Evolutionary conservation across 106 monocot genomes (phyloP).

Genomic region (Cymbidium sinense): DNA sequence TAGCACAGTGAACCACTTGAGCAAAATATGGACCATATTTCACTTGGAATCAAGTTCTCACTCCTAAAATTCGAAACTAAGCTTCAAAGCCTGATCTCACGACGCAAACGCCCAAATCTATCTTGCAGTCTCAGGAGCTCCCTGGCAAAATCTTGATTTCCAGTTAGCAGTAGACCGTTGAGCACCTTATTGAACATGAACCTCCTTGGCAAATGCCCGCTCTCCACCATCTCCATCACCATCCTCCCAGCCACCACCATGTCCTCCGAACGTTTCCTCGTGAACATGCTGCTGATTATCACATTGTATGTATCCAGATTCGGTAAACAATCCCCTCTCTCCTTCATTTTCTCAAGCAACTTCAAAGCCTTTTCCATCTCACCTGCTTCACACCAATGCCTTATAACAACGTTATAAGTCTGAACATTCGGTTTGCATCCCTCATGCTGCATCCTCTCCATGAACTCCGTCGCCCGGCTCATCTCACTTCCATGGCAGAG

Average conservation of each 20-base stretch:
- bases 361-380: slow-evolving; percentile 58
- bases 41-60: not conserved
- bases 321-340: slow-evolving; percentile 45
- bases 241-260: slow-evolving; percentile 67
- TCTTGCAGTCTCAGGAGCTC: slow-evolving; percentile 74
- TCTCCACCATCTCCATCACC: slow-evolving; percentile 76
- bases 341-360: slow-evolving; percentile 50
- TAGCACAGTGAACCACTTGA: not conserved
- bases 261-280: slow-evolving; percentile 57
- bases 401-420: slow-evolving; percentile 66
- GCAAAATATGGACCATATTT: not conserved
- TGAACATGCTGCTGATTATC: slow-evolving; percentile 76
- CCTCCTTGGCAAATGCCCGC: slow-evolving; percentile 59
- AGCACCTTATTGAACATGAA: slow-evolving; percentile 77
- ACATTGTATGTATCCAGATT: slow-evolving; percentile 76
- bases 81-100: slow-evolving; percentile 45
- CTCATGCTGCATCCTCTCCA: slow-evolving; percentile 38
- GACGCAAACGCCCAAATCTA: slow-evolving; percentile 25
- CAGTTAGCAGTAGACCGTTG: slow-evolving; percentile 73
- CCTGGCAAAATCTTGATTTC: slow-evolving; percentile 65
- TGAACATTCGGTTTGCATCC: slow-evolving; percentile 56
- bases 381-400: slow-evolving; percentile 50
- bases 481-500: slow-evolving; percentile 63
- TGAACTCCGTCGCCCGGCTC: slow-evolving; percentile 42
- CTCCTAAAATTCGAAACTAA: not conserved